These are phyloP conservation scores for Sphaerulina musiva DNA, from an alignment of 2,329 filamentous ascomycete genomes.

Conservation along the genomic window DNA sequence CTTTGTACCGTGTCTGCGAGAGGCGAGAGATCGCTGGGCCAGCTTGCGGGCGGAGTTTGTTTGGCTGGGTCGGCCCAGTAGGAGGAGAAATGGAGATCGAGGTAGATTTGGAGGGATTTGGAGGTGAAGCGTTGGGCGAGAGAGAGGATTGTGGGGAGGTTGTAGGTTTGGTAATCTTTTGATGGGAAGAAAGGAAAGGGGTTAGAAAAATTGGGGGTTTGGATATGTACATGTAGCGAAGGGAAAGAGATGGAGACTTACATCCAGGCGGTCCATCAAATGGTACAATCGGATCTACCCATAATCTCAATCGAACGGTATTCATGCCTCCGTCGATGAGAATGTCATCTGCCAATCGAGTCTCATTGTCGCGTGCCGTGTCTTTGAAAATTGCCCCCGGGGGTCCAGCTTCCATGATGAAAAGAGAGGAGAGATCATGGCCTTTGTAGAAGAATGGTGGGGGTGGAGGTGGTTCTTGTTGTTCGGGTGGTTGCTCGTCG, in stretches of 20 bases:
- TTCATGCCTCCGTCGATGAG: constrained; percentile 35
- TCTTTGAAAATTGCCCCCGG: constrained; percentile 36
- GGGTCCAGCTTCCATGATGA: constrained; percentile 32
- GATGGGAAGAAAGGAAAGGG: too few relatives aligned
- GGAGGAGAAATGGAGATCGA: constrained; percentile 32
- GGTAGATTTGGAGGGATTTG: constrained; percentile 35
- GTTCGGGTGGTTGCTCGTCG: too few relatives aligned
- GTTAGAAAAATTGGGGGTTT: too few relatives aligned
- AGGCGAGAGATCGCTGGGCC: constrained; percentile 32
- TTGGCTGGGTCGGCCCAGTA: constrained; percentile 37
- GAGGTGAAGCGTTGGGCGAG: constrained; percentile 34
- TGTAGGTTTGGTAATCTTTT: constrained; percentile 28
- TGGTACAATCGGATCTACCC: constrained; percentile 29
- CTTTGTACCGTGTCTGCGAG: constrained; percentile 30
- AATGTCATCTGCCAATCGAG: constrained; percentile 33
- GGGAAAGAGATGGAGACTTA: background rate
- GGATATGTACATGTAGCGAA: too few relatives aligned
- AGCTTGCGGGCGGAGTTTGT: constrained; percentile 32
- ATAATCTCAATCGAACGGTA: constrained; percentile 30
- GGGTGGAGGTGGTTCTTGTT: too few relatives aligned
- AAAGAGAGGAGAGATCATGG: constrained; percentile 37
- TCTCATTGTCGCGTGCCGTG: constrained; percentile 33
- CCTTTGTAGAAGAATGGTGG: constrained; percentile 34
- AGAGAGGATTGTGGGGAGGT: constrained; percentile 32
- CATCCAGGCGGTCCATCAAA: constrained; percentile 22